Evolutionary conservation across 176 grass and related monocot genomes (phyloP).

Genomic region (Dactylis glomerata): DNA sequence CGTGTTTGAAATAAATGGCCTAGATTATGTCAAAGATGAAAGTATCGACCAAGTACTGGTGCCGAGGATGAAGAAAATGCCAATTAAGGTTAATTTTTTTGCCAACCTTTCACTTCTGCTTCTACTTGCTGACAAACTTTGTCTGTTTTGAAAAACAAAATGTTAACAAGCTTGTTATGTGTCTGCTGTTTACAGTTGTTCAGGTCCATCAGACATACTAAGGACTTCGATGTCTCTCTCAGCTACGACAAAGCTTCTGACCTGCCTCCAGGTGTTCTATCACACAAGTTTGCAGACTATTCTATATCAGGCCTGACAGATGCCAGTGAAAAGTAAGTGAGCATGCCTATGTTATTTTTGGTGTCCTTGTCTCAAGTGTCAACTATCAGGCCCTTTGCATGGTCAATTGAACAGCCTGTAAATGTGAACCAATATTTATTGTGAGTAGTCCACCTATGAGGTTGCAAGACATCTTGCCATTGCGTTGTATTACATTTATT

Average conservation of each 20-base stretch:
- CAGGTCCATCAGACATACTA: conserved; percentile 84
- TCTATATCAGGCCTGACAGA: conserved; percentile 76
- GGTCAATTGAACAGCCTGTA: conserved; percentile 1
- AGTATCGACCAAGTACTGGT: conserved; percentile 67
- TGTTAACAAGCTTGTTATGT: neutral
- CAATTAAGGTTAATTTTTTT: conserved; percentile 74
- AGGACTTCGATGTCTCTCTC: conserved; percentile 87
- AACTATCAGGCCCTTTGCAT: neutral
- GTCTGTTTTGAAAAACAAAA: neutral
- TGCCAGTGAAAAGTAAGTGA: conserved; percentile 72
- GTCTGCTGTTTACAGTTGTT: conserved; percentile 66
- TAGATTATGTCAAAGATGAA: conserved; percentile 75
- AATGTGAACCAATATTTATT: neutral
- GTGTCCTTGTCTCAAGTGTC: neutral
- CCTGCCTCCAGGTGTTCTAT: conserved; percentile 80
- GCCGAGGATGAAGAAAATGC: conserved; percentile 97
- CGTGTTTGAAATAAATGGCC: conserved; percentile 67
- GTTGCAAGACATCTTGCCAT: conserved; percentile 4
- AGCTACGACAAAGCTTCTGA: conserved; percentile 73
- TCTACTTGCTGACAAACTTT: neutral
- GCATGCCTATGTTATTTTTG: conserved; percentile 19
- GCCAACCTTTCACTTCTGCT: neutral
- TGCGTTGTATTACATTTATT: neutral
- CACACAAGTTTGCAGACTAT: conserved; percentile 70
- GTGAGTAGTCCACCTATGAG: neutral